Conservation (phyloP, 805 yeast genomes). For the Pichia membranifaciens region DNA sequence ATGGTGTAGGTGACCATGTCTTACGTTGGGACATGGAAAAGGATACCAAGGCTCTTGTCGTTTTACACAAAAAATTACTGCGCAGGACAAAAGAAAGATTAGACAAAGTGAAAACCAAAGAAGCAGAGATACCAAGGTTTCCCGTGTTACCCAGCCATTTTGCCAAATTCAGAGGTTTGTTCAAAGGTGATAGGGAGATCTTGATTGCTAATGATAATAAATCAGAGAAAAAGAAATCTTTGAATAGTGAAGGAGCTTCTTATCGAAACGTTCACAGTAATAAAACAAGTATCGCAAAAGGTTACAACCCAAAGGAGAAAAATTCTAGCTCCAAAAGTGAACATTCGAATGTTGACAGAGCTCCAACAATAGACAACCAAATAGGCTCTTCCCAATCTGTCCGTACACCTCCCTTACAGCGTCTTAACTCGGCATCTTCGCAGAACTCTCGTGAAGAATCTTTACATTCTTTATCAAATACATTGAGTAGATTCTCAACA, state of each 20-base stretch:
- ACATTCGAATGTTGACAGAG: not conserved
- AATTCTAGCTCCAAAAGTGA: not conserved
- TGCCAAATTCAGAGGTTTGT: conserved; percentile 7
- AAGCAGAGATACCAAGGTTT: conserved; percentile 33
- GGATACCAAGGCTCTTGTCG: conserved; percentile 64
- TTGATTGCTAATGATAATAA: not conserved
- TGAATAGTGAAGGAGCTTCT: not conserved
- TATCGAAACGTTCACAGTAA: not conserved
- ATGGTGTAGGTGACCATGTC: conserved; percentile 78
- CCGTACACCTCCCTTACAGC: too few relatives aligned
- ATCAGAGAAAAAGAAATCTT: not conserved
- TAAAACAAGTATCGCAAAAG: not conserved
- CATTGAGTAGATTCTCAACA: not conserved
- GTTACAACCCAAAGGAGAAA: not conserved
- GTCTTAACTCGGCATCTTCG: not conserved
- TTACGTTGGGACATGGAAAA: conserved; percentile 76
- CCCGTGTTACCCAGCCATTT: conserved; percentile 24
- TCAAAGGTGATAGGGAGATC: conserved; percentile 6
- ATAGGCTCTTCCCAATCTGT: not conserved
- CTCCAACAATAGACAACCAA: not conserved
- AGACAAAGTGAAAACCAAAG: conserved; percentile 17
- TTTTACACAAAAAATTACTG: conserved; percentile 60
- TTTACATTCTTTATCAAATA: not conserved
- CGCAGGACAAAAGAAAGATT: conserved; percentile 9
- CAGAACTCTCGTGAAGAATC: not conserved